Evolutionary conservation across 371 early-diverging fungal species (phyloP).

Genomic region (Haplosporangium sp.): DNA sequence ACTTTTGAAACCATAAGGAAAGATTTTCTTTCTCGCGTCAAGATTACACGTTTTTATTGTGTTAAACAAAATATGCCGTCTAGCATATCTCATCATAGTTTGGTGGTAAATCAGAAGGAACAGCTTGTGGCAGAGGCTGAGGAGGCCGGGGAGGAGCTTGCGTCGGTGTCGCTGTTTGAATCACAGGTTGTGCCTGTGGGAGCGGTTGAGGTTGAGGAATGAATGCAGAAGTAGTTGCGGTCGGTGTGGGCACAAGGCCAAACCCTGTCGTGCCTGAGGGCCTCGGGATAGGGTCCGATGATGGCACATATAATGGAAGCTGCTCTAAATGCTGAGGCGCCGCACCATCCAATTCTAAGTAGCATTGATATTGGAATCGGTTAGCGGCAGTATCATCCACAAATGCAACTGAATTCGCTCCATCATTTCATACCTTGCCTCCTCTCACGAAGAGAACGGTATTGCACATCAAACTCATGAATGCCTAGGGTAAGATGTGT

Average conservation of each 20-base stretch:
- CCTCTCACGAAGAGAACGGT: slow-evolving; percentile 37
- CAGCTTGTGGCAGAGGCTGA: slow-evolving; percentile 9
- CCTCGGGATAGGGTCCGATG: slow-evolving; percentile 12
- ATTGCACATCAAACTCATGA: slow-evolving; percentile 45
- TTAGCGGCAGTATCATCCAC: neutral
- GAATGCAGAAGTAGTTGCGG: slow-evolving; percentile 11
- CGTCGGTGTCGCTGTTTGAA: neutral
- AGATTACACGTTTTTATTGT: neutral
- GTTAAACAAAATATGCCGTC: neutral
- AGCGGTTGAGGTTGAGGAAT: slow-evolving; percentile 4
- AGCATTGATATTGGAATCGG: neutral
- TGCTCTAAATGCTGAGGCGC: slow-evolving; percentile 47
- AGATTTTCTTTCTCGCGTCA: too few species aligned
- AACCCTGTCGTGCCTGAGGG: slow-evolving; percentile 5
- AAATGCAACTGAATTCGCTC: neutral
- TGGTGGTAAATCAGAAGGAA: slow-evolving; percentile 29
- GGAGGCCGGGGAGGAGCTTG: slow-evolving; percentile 1
- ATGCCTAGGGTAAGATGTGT: slow-evolving; percentile 12
- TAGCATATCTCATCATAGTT: slow-evolving; percentile 23
- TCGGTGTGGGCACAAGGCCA: neutral
- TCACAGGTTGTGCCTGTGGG: neutral
- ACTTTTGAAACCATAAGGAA: too few species aligned
- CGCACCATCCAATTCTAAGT: slow-evolving; percentile 31
- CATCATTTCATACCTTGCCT: slow-evolving; percentile 30
- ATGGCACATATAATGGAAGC: slow-evolving; percentile 33